Conservation (phyloP, 257 asterid species). For the Solanum gandarillasii region DNA sequence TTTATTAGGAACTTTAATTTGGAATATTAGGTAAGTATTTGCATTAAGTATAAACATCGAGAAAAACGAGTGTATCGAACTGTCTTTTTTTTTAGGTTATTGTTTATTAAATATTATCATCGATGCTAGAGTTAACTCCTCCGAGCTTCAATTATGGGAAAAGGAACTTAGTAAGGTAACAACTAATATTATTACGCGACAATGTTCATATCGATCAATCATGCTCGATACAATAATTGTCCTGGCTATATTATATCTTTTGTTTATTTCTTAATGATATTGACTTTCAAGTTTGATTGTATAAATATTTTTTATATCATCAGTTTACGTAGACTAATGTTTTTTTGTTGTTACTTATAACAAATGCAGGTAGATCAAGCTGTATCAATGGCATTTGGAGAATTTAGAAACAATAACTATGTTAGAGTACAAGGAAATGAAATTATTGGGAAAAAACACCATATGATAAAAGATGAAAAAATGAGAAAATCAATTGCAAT, state of each 20-base stretch:
- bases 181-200: background rate
- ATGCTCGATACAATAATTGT: background rate
- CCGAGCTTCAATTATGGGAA: background rate
- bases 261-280: background rate
- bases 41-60: background rate
- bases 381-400: constrained; percentile 81
- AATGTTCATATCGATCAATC: background rate
- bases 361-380: constrained; percentile 72
- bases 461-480: background rate
- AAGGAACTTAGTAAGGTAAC: background rate
- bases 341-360: background rate
- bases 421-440: constrained; percentile 62
- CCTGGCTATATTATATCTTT: background rate
- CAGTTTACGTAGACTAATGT: background rate
- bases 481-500: background rate
- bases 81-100: background rate
- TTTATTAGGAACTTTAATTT: background rate
- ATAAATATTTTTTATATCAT: background rate
- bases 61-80: background rate
- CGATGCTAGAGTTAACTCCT: background rate
- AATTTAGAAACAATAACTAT: constrained; percentile 35
- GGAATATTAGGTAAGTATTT: background rate
- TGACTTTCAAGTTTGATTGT: background rate
- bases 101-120: background rate
- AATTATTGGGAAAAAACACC: background rate